phyloP scores from a whole-genome alignment of 2,329 filamentous ascomycete species.

The Colletotrichum sp. region DNA sequence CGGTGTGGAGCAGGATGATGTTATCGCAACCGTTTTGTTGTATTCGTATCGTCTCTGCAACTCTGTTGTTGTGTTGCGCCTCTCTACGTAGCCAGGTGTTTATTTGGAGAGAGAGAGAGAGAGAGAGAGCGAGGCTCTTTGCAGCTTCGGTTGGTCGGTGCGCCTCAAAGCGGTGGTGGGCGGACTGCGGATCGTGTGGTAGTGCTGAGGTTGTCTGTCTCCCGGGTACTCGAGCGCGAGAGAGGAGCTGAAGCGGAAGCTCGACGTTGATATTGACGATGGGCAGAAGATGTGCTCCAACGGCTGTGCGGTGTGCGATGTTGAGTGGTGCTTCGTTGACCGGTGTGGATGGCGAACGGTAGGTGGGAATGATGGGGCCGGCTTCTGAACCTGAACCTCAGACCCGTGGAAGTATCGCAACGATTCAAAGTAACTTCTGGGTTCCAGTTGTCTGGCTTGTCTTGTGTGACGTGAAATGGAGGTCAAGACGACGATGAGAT shows the following conservation, averaged over 20 bases:
- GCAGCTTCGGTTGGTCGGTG: not conserved
- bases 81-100: not conserved
- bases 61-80: not conserved
- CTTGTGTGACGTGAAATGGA: not conserved
- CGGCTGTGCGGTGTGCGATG: not conserved
- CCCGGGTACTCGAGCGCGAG: not conserved
- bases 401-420: not conserved
- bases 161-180: not conserved
- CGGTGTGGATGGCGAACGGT: not conserved
- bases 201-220: not conserved
- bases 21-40: conserved; percentile 13
- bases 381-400: not conserved
- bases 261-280: not conserved
- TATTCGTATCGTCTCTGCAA: not conserved
- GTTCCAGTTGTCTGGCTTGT: not conserved
- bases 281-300: not conserved
- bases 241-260: not conserved
- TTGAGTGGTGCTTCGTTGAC: not conserved
- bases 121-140: not conserved
- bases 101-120: too few relatives aligned
- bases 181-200: not conserved
- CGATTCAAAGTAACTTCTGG: not conserved
- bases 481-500: not conserved
- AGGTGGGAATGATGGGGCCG: not conserved
- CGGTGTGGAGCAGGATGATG: conserved; percentile 20